A percentile compares a stretch with the other conserved stretches of the same genome.
Evolutionary conservation across 139 green algal genomes (phyloP).

Genomic region (Picochlorum sp.): DNA sequence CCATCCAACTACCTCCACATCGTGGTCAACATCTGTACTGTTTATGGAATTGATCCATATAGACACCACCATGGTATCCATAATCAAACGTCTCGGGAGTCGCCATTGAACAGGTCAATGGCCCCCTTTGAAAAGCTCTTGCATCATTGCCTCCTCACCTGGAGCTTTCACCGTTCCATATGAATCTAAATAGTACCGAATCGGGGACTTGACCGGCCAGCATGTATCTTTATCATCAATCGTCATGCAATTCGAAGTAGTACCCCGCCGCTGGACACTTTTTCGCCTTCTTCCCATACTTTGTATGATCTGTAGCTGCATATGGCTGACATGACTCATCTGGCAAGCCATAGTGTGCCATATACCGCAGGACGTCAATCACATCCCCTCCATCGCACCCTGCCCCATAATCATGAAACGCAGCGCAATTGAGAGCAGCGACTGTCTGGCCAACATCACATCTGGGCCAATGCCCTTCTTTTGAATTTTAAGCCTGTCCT

Average conservation of each 20-base stretch:
- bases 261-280: constrained; percentile 34
- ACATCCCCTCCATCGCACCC: constrained; percentile 50
- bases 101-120: constrained; percentile 42
- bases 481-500: constrained; percentile 48
- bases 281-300: constrained; percentile 28
- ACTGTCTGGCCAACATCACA: constrained; percentile 44
- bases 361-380: constrained; percentile 49
- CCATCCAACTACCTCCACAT: constrained; percentile 51
- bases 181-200: constrained; percentile 37
- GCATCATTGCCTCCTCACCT: constrained; percentile 34
- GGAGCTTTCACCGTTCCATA: constrained; percentile 18
- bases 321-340: constrained; percentile 43
- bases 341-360: constrained; percentile 44
- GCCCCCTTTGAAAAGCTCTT: constrained; percentile 33
- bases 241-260: constrained; percentile 52
- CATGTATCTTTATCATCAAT: constrained; percentile 32
- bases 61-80: constrained; percentile 34
- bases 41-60: constrained; percentile 17
- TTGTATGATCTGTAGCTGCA: constrained; percentile 41
- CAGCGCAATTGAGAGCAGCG: constrained; percentile 51
- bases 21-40: constrained; percentile 40
- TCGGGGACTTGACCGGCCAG: constrained; percentile 42
- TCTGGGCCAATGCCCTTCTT: constrained; percentile 46
- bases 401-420: constrained; percentile 35
- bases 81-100: constrained; percentile 43